Percentiles rank a stretch among this genome's conserved stretches.
Conservation (phyloP, 140 eudicot species). For the Ambrosia hybrid region DNA sequence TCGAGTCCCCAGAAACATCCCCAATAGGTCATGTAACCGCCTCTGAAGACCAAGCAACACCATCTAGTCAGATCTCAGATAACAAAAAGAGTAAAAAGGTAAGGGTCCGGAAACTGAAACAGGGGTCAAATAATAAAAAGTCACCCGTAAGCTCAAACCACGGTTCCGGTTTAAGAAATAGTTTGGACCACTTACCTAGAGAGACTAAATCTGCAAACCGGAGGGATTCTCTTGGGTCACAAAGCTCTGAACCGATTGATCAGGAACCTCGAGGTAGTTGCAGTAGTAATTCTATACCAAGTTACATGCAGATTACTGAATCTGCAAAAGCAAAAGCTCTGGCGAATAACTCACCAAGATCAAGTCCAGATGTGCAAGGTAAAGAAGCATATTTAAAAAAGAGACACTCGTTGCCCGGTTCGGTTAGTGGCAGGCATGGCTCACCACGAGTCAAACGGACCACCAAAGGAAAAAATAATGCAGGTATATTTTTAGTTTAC, state of each 20-base stretch:
- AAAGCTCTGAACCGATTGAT: slow-evolving; percentile 53
- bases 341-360: slow-evolving; percentile 62
- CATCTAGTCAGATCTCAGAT: slow-evolving; percentile 58
- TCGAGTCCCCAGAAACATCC: slow-evolving; percentile 40
- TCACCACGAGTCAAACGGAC: slow-evolving; percentile 66
- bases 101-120: slow-evolving; percentile 37
- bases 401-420: slow-evolving; percentile 72
- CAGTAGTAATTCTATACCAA: slow-evolving; percentile 59
- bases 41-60: slow-evolving; percentile 31
- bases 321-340: slow-evolving; percentile 73
- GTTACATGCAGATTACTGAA: slow-evolving; percentile 86
- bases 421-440: slow-evolving; percentile 57
- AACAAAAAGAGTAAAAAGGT: slow-evolving; percentile 32
- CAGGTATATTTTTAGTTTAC: slow-evolving; percentile 44
- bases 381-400: slow-evolving; percentile 55
- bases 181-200: slow-evolving; percentile 55
- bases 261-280: slow-evolving; percentile 75
- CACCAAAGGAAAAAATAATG: slow-evolving; percentile 56
- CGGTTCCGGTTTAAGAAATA: slow-evolving; percentile 41
- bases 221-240: slow-evolving; percentile 64
- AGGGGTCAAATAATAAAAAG: slow-evolving; percentile 43
- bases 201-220: slow-evolving; percentile 54
- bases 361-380: slow-evolving; percentile 75
- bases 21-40: no score
- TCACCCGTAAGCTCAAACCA: slow-evolving; percentile 33